A percentile compares a stretch with the other conserved stretches of the same genome.
phyloP scores from a whole-genome alignment of 371 early-diverging fungal genomes.

The Circinella minor region DNA sequence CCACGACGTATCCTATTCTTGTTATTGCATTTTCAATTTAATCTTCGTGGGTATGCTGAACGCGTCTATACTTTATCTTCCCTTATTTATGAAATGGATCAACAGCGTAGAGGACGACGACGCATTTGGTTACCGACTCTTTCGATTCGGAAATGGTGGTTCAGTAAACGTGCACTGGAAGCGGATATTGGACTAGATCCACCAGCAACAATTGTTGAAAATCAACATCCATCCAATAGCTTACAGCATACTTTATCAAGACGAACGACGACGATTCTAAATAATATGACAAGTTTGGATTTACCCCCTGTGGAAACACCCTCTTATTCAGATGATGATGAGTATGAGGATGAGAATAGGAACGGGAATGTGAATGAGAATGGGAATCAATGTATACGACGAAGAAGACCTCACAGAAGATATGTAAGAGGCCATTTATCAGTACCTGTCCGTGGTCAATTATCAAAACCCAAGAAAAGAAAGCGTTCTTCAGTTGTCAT shows the following conservation, averaged over 20 bases:
- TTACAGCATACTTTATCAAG: constrained; percentile 17
- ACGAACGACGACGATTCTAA: constrained; percentile 15
- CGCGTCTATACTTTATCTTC: constrained; percentile 45
- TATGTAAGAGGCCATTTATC: not conserved
- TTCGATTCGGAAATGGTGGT: constrained; percentile 27
- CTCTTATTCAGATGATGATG: not conserved
- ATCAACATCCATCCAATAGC: constrained; percentile 1
- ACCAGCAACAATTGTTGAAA: constrained; percentile 21
- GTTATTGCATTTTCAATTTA: constrained; percentile 46
- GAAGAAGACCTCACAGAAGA: no score
- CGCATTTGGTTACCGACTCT: constrained; percentile 39
- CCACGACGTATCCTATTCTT: constrained; percentile 48
- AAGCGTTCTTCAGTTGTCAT: not conserved
- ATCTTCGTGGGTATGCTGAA: constrained; percentile 47
- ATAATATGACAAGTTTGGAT: not conserved
- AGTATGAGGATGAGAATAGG: not conserved
- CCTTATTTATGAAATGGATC: constrained; percentile 45
- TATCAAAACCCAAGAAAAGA: not conserved
- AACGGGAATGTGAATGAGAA: not conserved
- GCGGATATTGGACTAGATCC: constrained; percentile 32
- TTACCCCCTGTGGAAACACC: no score
- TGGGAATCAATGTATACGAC: no score
- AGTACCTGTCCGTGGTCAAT: constrained; percentile 13
- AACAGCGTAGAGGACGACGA: constrained; percentile 21
- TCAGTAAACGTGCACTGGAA: constrained; percentile 1